Conservation (phyloP, 2,329 filamentous ascomycete genomes). For the Dactylellina parvicollis region DNA sequence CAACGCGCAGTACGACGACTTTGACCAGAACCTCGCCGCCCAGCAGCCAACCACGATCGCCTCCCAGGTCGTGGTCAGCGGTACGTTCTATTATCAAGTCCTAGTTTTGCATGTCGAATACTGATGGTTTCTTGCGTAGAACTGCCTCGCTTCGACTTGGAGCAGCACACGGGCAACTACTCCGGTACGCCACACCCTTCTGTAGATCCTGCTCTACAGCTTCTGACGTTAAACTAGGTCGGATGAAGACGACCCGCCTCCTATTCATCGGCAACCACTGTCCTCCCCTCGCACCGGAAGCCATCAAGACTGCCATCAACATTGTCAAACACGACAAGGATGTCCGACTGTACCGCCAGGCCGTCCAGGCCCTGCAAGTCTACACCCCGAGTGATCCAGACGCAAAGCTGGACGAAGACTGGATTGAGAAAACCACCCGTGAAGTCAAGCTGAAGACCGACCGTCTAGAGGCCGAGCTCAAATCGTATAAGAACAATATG, state of each 20-base stretch:
- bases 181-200: slow-evolving; percentile 67
- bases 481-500: slow-evolving; percentile 93
- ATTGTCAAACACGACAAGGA: slow-evolving; percentile 82
- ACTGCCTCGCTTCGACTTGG: slow-evolving; percentile 86
- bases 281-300: slow-evolving; percentile 78
- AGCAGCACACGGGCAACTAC: slow-evolving; percentile 91
- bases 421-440: slow-evolving; percentile 74
- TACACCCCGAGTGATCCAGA: slow-evolving; percentile 75
- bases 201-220: not conserved
- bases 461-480: slow-evolving; percentile 83
- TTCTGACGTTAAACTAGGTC: slow-evolving; percentile 22
- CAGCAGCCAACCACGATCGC: slow-evolving; percentile 5
- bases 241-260: slow-evolving; percentile 67
- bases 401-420: slow-evolving; percentile 73
- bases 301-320: slow-evolving; percentile 77
- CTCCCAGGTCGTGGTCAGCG: slow-evolving; percentile 24
- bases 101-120: not conserved
- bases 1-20: slow-evolving; percentile 41
- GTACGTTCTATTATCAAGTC: slow-evolving; percentile 4
- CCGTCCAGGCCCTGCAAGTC: slow-evolving; percentile 72
- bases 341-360: slow-evolving; percentile 74
- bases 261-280: slow-evolving; percentile 82
- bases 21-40: slow-evolving; percentile 6
- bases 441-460: slow-evolving; percentile 73
- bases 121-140: slow-evolving; percentile 64